These are phyloP conservation scores for Rhodotorula sphaerocarpa DNA, from an alignment of 768 basidiomycete species.

Conservation along the genomic window DNA sequence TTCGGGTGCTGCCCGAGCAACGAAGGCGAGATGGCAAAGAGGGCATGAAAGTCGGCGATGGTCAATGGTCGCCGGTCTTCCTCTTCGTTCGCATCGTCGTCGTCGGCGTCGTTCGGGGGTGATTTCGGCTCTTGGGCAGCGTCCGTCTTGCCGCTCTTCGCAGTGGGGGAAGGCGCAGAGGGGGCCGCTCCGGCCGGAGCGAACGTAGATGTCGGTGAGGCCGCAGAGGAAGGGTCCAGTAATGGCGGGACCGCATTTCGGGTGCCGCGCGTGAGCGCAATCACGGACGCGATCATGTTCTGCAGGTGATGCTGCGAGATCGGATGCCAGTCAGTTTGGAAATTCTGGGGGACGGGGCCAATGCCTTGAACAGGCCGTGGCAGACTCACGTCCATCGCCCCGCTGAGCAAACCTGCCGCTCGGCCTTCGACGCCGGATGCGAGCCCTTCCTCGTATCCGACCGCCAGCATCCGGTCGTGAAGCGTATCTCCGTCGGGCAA, in stretches of 20 bases:
- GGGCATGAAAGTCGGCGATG: conserved; percentile 27
- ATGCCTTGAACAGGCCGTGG: too few relatives aligned
- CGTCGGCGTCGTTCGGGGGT: background rate
- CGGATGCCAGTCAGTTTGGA: background rate
- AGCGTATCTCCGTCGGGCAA: conserved; percentile 33
- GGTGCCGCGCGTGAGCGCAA: conserved; percentile 24
- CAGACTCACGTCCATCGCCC: conserved; percentile 29
- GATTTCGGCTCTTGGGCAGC: too few relatives aligned
- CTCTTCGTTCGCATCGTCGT: background rate
- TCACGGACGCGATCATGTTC: conserved; percentile 23
- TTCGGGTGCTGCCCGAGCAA: conserved; percentile 25
- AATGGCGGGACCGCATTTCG: background rate
- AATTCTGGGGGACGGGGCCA: background rate
- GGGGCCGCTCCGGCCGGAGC: conserved; percentile 3
- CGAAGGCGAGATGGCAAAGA: conserved; percentile 29
- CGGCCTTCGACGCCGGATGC: conserved; percentile 15
- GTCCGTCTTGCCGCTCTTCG: too few relatives aligned
- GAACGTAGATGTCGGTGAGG: conserved; percentile 1
- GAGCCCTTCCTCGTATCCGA: conserved; percentile 30
- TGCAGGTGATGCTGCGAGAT: conserved; percentile 22
- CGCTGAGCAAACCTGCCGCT: conserved; percentile 6
- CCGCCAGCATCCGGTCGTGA: conserved; percentile 20
- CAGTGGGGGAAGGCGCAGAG: background rate
- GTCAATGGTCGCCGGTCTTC: conserved; percentile 7
- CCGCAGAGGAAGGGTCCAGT: background rate